These are phyloP conservation scores for Dryas alaskensis DNA, from an alignment of 306 rosid species.

Conservation along the genomic window DNA sequence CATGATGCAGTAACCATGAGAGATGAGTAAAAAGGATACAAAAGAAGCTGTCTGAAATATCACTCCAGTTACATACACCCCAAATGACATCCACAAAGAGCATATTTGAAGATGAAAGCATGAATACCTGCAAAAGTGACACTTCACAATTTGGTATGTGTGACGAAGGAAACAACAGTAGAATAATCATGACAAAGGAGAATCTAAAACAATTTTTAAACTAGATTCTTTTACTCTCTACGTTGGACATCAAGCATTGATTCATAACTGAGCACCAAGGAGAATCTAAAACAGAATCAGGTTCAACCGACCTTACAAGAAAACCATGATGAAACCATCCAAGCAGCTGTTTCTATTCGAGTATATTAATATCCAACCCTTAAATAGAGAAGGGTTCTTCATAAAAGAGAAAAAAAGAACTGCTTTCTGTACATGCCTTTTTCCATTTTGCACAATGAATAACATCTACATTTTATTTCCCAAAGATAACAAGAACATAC, in stretches of 20 bases:
- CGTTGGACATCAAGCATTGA: not conserved
- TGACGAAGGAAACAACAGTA: not conserved
- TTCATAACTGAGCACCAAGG: not conserved
- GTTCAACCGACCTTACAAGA: too few species aligned
- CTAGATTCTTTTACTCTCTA: too few species aligned
- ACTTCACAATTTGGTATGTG: not conserved
- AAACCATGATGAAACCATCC: not conserved
- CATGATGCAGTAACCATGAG: constrained; percentile 97
- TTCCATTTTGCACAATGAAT: not conserved
- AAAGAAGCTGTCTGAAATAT: constrained; percentile 90
- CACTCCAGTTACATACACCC: constrained; percentile 92
- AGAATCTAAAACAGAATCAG: not conserved
- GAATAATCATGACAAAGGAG: not conserved
- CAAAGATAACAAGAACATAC: constrained; percentile 34
- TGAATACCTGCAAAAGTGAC: constrained; percentile 71
- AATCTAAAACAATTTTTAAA: not conserved
- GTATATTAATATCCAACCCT: not conserved
- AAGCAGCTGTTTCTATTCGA: not conserved
- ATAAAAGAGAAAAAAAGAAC: not conserved
- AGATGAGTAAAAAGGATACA: constrained; percentile 82
- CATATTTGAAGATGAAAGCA: constrained; percentile 79
- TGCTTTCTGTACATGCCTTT: not conserved
- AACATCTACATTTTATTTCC: constrained; percentile 1
- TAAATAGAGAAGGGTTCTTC: not conserved
- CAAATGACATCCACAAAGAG: constrained; percentile 99